Base-by-base conservation (phyloP, 108 stramenopile species). In the Skeletonema tropicum region DNA sequence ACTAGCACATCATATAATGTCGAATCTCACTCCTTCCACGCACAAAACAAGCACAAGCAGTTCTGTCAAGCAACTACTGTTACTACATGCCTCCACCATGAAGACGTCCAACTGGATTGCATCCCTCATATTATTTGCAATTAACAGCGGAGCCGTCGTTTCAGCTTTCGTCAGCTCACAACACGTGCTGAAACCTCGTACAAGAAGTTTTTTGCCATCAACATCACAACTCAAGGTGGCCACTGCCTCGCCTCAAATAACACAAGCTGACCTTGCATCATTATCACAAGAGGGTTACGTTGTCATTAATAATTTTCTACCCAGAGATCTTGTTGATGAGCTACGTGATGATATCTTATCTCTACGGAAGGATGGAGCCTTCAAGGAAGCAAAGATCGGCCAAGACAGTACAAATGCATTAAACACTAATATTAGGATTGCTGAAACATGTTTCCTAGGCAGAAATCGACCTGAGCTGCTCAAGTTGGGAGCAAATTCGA, bases 361-460 rank as follows among this genome's bases (percentile, higher is more conserved):
- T 5, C 73, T 93, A 19, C 86, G 92, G 1, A 15, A 45, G 25
- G 65, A 78, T 4, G 57, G 64, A 38, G 72, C 83, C 21, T 93
- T 93, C 68, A 74, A 68, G 9, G 67, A 79, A 48, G 92, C 92
- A n/a, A 86, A 85, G 46, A 90, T 91, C 39, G 90, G 92, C 8
- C 87, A 91, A 70, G 88, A 89, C 60, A 36, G 68, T 12, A 89
- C 88, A 29, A 90, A 90, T 57, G 75, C 64, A 23, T 69, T 93
- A 10, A 90, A 90, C 69, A 70, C 39, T 23, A 64, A 85, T 23
- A 89, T 90, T 57, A 88, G 90, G 4, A 76, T 89, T 14, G 90
- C 92, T 3, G 90, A 89, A 74, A 91, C 87, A 12, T 91, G 90
- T 65, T 90, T 90, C 70, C 19, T 93, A 0, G 90, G 87, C 0